phyloP scores from a whole-genome alignment of 2,329 filamentous ascomycete species.

The Colletotrichum sp. region DNA sequence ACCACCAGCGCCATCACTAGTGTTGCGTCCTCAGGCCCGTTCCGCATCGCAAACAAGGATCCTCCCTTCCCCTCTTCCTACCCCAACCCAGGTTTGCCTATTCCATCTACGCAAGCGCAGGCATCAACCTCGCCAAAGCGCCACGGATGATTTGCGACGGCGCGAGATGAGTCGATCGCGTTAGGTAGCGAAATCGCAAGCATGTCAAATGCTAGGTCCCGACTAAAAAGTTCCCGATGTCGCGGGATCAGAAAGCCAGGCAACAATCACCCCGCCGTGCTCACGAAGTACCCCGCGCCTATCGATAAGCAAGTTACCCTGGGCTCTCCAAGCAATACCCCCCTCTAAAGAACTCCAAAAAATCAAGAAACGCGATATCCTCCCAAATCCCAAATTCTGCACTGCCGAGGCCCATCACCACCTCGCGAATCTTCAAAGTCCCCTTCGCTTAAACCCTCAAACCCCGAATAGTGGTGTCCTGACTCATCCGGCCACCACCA shows the following conservation, averaged over 20 bases:
- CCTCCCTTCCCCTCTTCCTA: background rate
- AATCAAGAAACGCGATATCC: background rate
- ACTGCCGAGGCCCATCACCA: background rate
- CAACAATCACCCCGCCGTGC: background rate
- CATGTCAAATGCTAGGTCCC: background rate
- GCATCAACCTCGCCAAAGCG: background rate
- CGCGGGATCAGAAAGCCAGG: no score
- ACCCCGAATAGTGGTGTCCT: background rate
- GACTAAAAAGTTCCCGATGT: background rate
- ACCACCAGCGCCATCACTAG: background rate
- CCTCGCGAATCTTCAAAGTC: background rate
- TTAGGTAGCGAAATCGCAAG: background rate
- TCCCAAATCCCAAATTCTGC: background rate
- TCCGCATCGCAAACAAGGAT: background rate
- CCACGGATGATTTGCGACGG: background rate
- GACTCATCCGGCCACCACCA: background rate
- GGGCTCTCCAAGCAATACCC: no score
- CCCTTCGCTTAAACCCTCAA: background rate
- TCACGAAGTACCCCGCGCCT: background rate
- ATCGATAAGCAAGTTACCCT: background rate
- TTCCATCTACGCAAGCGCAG: background rate
- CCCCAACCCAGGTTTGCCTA: background rate
- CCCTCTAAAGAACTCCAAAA: rapidly evolving
- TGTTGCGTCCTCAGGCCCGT: background rate
- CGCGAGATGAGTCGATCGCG: background rate